A percentile compares a stretch with the other conserved stretches of the same genome.
Evolutionary conservation across 2,329 filamentous ascomycete genomes (phyloP).

Genomic region (Penicillium concentricum): DNA sequence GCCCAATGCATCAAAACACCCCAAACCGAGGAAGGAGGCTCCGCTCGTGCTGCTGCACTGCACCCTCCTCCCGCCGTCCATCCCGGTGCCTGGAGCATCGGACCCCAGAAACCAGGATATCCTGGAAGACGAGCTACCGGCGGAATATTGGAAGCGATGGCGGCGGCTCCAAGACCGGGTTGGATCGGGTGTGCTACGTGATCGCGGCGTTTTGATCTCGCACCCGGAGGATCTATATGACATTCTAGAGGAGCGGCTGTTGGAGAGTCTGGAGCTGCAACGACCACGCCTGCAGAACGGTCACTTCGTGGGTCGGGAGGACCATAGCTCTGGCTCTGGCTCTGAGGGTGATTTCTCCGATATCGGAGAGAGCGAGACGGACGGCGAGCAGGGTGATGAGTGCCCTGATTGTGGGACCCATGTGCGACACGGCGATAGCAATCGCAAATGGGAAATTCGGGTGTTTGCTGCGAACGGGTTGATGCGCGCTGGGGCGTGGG

Average conservation of each 20-base stretch:
- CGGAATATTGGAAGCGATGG: constrained; percentile 46
- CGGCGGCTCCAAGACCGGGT: constrained; percentile 56
- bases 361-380: constrained; percentile 36
- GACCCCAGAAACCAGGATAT: constrained; percentile 39
- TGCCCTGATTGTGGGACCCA: constrained; percentile 53
- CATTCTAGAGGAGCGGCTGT: constrained; percentile 59
- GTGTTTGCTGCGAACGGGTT: constrained; percentile 94
- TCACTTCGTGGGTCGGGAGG: constrained; percentile 52
- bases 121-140: constrained; percentile 52
- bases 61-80: constrained; percentile 55
- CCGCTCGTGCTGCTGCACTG: constrained; percentile 63
- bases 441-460: constrained; percentile 65
- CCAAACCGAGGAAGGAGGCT: constrained; percentile 47
- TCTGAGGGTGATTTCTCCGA: constrained; percentile 28
- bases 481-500: constrained; percentile 89
- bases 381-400: constrained; percentile 40
- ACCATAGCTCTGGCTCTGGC: constrained; percentile 19
- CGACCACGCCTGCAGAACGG: constrained; percentile 57
- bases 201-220: constrained; percentile 60
- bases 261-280: constrained; percentile 60
- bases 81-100: constrained; percentile 46
- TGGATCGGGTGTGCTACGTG: constrained; percentile 54
- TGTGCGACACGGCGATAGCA: constrained; percentile 48
- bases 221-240: constrained; percentile 64
- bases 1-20: constrained; percentile 25